Base-by-base conservation (phyloP, 2,329 filamentous ascomycete genomes). In the Fusarium sp. region DNA sequence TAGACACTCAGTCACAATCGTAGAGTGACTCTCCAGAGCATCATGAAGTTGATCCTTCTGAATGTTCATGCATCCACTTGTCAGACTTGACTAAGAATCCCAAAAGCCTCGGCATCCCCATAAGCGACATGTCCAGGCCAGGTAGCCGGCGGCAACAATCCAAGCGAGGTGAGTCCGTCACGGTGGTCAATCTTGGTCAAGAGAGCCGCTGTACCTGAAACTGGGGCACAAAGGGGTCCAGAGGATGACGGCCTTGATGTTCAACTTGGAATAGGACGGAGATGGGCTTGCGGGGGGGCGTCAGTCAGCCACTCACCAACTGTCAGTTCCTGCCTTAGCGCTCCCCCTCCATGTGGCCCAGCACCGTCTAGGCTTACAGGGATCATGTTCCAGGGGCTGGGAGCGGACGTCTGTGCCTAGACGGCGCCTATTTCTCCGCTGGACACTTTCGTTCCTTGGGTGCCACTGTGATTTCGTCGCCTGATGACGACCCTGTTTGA, bases 161-260 rank as follows among this genome's bases (percentile, higher is more conserved):
- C 54, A 57, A 57, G 36, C 54, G 54, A 42, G 18, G 25, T 13
- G 36, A 57, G 31, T 42, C 13, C 42, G 29, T 25, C 53, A 31
- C 29, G 46, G 20, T n/a, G 14, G 36, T 56, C 50, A 31, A 58
- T 70, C 62, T 62, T 62, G 50, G 54, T 46, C 51, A 23, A 50
- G 49, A 64, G 36, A 60, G 34, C 61, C 58, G 71, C 67, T 64
- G 68, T 49, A 74, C 72, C 72, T 74, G 72, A 74, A 74, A 74
- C 72, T 23, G 38, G 51, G 59, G 46, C 40, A 49, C 44, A 53
- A 55, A 57, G 23, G 56, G 27, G 36, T 16, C 29, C 55, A 34
- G 6, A 54, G 42, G 40, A 40, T 49, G 54, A 42, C 36, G 55
- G 62, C 57, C 56, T 50, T n/a, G 16, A 13, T 27, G 58, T 33